Evolutionary conservation across 75 land plant species (phyloP).

Genomic region (Isoetes taiwanensis): DNA sequence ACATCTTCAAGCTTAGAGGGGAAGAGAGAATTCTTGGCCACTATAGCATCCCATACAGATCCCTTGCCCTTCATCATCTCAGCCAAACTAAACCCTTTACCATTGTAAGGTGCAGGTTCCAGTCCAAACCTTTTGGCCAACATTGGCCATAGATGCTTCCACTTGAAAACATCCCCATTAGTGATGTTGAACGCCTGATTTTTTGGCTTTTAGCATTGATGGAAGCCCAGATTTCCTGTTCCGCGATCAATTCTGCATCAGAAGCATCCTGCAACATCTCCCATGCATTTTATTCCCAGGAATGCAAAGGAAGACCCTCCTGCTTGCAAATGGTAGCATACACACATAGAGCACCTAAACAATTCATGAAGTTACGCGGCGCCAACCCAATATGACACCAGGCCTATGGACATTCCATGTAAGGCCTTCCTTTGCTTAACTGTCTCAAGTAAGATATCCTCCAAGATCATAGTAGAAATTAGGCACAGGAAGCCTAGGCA

Average conservation of each 20-base stretch:
- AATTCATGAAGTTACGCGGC: constrained; percentile 44
- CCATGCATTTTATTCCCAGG: constrained; percentile 42
- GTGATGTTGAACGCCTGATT: constrained; percentile 67
- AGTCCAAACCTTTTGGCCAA: constrained; percentile 49
- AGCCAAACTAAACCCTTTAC: constrained; percentile 19
- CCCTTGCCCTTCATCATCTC: constrained; percentile 59
- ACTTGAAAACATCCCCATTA: constrained; percentile 64
- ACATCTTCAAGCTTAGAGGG: constrained; percentile 42
- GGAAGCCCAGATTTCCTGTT: constrained; percentile 83
- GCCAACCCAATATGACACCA: constrained; percentile 48
- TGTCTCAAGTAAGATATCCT: constrained; percentile 42
- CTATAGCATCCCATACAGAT: constrained; percentile 60
- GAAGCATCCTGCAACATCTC: constrained; percentile 46
- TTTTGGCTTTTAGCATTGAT: constrained; percentile 39
- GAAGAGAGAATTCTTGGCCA: constrained; percentile 29
- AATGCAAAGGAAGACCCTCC: constrained; percentile 31
- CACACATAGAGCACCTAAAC: constrained; percentile 36
- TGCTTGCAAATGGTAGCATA: constrained; percentile 61
- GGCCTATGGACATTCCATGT: constrained; percentile 68
- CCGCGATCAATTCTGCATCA: constrained; percentile 72
- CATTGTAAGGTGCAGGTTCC: constrained; percentile 26
- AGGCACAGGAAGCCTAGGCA: constrained; percentile 40
- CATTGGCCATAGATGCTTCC: constrained; percentile 58
- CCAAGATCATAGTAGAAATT: constrained; percentile 59
- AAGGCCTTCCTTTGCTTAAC: constrained; percentile 17